Conservation (phyloP, 495 filamentous ascomycete species). For the Aspergillus incahuasiensis region DNA sequence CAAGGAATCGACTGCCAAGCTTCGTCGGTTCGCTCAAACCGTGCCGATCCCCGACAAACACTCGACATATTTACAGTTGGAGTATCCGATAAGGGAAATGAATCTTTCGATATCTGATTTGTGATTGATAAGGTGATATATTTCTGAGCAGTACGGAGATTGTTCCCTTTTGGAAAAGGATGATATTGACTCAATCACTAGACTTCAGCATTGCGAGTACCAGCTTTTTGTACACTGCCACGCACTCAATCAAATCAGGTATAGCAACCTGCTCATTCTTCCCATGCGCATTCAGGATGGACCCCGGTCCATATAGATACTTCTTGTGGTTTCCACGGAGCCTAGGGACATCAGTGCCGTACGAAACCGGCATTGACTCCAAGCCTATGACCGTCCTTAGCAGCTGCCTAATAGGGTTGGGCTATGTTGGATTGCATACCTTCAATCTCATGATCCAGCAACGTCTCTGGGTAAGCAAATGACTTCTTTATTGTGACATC, state of each 20-base stretch:
- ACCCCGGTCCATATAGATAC: slow-evolving; percentile 78
- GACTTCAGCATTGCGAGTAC: not conserved
- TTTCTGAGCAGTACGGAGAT: too few species aligned
- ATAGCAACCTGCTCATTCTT: slow-evolving; percentile 69
- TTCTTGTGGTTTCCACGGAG: slow-evolving; percentile 50
- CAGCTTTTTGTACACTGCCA: slow-evolving; percentile 54
- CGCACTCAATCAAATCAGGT: slow-evolving; percentile 56
- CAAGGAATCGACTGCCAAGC: too few species aligned
- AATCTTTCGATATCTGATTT: too few species aligned
- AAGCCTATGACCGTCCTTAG: not conserved
- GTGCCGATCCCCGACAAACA: too few species aligned
- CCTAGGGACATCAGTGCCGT: slow-evolving; percentile 40
- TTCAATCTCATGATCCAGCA: slow-evolving; percentile 55
- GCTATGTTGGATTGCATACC: not conserved
- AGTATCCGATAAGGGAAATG: too few species aligned
- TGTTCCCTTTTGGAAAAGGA: too few species aligned
- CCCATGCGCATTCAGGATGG: slow-evolving; percentile 73
- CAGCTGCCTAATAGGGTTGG: too few species aligned
- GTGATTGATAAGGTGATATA: too few species aligned
- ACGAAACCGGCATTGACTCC: slow-evolving; percentile 55
- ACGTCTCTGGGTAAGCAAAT: slow-evolving; percentile 19
- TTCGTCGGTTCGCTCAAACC: too few species aligned
- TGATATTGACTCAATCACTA: too few species aligned
- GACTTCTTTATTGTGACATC: slow-evolving; percentile 12
- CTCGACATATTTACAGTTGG: too few species aligned